A percentile compares a stretch with the other conserved stretches of the same genome.
These are phyloP conservation scores for Fusarium odoratissimum DNA, from an alignment of 2,329 filamentous ascomycete species.

Conservation along the genomic window DNA sequence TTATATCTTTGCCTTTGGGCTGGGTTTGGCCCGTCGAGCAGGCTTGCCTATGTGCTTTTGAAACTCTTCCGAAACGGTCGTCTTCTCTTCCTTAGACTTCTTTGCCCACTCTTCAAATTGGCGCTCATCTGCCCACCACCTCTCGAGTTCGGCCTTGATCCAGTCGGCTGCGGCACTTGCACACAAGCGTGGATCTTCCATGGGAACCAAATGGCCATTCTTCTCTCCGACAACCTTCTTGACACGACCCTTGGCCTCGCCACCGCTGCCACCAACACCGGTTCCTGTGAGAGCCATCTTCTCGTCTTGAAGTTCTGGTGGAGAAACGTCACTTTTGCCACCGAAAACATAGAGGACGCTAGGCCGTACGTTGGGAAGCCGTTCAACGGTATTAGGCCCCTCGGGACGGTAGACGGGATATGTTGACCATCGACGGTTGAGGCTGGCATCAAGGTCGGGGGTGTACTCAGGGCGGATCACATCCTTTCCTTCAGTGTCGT, in stretches of 20 bases:
- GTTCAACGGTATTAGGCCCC: slow-evolving; percentile 63
- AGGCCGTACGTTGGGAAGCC: slow-evolving; percentile 71
- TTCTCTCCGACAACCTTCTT: slow-evolving; percentile 71
- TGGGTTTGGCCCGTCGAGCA: slow-evolving; percentile 21
- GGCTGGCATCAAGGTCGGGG: slow-evolving; percentile 59
- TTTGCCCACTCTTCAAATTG: slow-evolving; percentile 67
- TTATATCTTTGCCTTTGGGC: slow-evolving; percentile 49
- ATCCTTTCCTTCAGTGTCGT: slow-evolving; percentile 51
- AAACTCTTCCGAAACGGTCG: slow-evolving; percentile 62
- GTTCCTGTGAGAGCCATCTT: slow-evolving; percentile 74
- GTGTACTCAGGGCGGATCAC: slow-evolving; percentile 55
- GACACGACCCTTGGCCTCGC: slow-evolving; percentile 73
- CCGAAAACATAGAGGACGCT: slow-evolving; percentile 78
- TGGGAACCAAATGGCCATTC: slow-evolving; percentile 83
- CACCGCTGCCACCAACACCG: slow-evolving; percentile 75
- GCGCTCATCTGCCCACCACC: slow-evolving; percentile 68
- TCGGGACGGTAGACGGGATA: slow-evolving; percentile 77
- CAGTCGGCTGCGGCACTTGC: slow-evolving; percentile 70
- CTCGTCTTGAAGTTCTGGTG: slow-evolving; percentile 60
- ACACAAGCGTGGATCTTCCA: slow-evolving; percentile 78
- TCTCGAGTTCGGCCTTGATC: slow-evolving; percentile 65
- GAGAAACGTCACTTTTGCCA: slow-evolving; percentile 66
- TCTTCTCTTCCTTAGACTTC: slow-evolving; percentile 64
- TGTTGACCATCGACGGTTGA: slow-evolving; percentile 50
- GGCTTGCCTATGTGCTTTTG: slow-evolving; percentile 61